Percentiles rank a stretch among this genome's conserved stretches.
Evolutionary conservation across 208 protist genomes (phyloP).

Genomic region (Acanthamoeba divionensis): DNA sequence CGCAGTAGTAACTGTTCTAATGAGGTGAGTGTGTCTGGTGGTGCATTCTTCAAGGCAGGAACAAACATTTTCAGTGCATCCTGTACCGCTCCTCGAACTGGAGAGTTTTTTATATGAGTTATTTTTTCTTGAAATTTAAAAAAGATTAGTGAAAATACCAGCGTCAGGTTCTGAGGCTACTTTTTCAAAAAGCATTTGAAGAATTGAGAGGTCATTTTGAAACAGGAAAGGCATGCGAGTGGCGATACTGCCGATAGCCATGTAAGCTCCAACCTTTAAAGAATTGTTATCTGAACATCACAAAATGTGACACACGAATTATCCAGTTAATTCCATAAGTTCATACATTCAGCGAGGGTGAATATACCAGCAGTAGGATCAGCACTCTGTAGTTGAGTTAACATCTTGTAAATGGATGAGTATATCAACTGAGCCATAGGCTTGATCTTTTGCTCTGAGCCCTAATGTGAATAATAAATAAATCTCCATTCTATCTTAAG

Average conservation of each 20-base stretch:
- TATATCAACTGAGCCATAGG: slow-evolving; percentile 44
- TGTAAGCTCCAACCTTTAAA: slow-evolving; percentile 15
- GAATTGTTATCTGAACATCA: background rate
- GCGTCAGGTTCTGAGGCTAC: background rate
- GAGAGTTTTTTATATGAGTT: too few relatives aligned
- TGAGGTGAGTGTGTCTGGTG: too few relatives aligned
- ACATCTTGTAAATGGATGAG: slow-evolving; percentile 4
- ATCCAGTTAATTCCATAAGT: background rate
- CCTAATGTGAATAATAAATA: background rate
- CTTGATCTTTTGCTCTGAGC: background rate
- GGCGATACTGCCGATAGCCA: slow-evolving; percentile 4
- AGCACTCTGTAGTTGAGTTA: background rate
- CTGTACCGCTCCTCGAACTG: slow-evolving; percentile 24
- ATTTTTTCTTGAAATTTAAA: too few relatives aligned
- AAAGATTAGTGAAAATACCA: background rate
- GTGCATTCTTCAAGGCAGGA: background rate
- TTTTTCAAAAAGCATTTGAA: slow-evolving; percentile 43
- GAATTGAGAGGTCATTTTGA: background rate
- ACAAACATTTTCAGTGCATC: slow-evolving; percentile 45
- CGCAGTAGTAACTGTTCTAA: too few relatives aligned
- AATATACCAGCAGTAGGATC: background rate
- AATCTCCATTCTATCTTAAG: too few relatives aligned
- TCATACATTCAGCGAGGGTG: background rate
- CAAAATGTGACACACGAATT: background rate
- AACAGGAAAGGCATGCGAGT: slow-evolving; percentile 39